A percentile compares a stretch with the other conserved stretches of the same genome.
These are phyloP conservation scores for Chalara sp. DNA, from an alignment of 2,329 filamentous ascomycete genomes.

Conservation along the genomic window DNA sequence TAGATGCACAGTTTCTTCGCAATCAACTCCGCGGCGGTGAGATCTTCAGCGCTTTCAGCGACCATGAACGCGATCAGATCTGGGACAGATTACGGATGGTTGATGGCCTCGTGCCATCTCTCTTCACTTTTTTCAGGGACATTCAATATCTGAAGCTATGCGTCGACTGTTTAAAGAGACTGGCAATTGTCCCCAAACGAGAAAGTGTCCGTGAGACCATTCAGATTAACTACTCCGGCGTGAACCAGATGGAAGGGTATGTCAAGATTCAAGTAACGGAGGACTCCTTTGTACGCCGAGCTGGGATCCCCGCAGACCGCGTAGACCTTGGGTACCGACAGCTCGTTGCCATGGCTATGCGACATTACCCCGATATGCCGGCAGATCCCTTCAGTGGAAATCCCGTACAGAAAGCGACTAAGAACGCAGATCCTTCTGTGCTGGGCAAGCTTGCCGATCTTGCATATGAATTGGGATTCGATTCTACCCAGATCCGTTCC, in stretches of 20 bases:
- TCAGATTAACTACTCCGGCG: constrained; percentile 5
- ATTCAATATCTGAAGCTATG: constrained; percentile 9
- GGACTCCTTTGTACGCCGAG: constrained; percentile 1
- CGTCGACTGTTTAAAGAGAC: constrained; percentile 7
- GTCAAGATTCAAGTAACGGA: constrained; percentile 5
- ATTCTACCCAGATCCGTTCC: constrained; percentile 7
- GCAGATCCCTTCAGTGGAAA: constrained; percentile 3
- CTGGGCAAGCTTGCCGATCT: constrained; percentile 8
- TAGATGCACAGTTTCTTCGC: constrained; percentile 8
- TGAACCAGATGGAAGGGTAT: background rate
- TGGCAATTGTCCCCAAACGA: too few relatives aligned
- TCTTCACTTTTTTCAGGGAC: constrained; percentile 13
- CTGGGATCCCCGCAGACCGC: constrained; percentile 1
- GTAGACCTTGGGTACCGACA: constrained; percentile 6
- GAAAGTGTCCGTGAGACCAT: constrained; percentile 1
- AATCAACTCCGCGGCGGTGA: constrained; percentile 1
- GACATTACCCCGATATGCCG: constrained; percentile 5
- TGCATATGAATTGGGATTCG: constrained; percentile 9
- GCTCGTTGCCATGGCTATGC: constrained; percentile 8
- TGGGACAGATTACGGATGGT: constrained; percentile 7
- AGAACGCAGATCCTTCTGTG: constrained; percentile 5
- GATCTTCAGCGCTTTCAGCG: background rate
- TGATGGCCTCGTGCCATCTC: constrained; percentile 10
- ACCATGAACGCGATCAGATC: constrained; percentile 10
- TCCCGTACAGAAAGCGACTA: constrained; percentile 9